Percentiles rank a stretch among this genome's conserved stretches.
Conservation (phyloP, 129 eudicot genomes). For the Cynara cardunculus region DNA sequence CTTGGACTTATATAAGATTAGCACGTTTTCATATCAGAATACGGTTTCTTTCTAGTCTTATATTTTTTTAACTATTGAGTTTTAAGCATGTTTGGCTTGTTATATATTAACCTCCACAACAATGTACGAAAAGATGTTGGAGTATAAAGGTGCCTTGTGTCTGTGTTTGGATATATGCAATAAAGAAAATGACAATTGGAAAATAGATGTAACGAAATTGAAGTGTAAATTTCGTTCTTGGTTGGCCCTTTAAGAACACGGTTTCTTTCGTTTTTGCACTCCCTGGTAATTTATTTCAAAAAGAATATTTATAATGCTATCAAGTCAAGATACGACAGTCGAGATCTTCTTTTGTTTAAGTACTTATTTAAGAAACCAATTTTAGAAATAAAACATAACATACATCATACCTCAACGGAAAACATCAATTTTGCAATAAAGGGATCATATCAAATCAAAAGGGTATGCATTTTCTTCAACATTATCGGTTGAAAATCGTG, state of each 20-base stretch:
- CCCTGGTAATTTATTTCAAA: background rate
- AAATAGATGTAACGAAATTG: background rate
- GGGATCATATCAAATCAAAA: constrained; percentile 2
- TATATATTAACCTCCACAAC: too few relatives aligned
- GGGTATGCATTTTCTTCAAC: background rate
- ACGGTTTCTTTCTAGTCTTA: too few relatives aligned
- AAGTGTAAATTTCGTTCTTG: background rate
- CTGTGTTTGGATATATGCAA: background rate
- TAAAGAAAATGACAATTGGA: background rate
- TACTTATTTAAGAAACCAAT: background rate
- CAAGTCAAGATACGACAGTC: background rate
- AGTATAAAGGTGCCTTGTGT: too few relatives aligned
- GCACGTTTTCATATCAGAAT: too few relatives aligned
- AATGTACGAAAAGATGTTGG: too few relatives aligned
- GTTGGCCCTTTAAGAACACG: background rate
- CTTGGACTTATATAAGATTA: too few relatives aligned
- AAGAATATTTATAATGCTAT: background rate
- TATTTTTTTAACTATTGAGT: too few relatives aligned
- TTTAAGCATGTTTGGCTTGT: too few relatives aligned
- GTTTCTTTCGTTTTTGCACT: background rate
- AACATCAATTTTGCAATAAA: background rate
- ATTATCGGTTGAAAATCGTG: background rate
- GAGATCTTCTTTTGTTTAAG: background rate
- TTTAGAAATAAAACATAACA: constrained; percentile 1
- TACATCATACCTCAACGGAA: background rate